Percentiles rank a stretch among this genome's conserved stretches.
phyloP scores from a whole-genome alignment of 2,329 filamentous ascomycete genomes.

The Trichoderma breve region DNA sequence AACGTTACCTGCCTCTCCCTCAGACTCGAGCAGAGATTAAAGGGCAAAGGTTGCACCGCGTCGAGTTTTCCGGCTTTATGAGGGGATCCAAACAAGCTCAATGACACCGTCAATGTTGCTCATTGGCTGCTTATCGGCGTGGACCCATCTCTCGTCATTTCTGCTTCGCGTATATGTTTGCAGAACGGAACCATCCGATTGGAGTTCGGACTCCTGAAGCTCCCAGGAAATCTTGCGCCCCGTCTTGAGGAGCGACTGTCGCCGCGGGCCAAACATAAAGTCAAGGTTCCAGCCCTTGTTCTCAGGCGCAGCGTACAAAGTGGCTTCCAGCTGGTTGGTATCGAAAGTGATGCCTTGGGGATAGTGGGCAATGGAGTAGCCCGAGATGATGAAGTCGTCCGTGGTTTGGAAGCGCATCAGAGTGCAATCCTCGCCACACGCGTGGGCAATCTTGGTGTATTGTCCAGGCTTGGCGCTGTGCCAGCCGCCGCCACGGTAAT shows the following conservation, averaged over 20 bases:
- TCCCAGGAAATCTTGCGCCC: conserved; percentile 55
- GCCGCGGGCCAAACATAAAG: conserved; percentile 50
- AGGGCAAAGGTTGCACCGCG: not conserved
- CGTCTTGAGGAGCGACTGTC: conserved; percentile 46
- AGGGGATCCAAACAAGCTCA: conserved; percentile 56
- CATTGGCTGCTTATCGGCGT: conserved; percentile 47
- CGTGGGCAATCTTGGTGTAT: conserved; percentile 55
- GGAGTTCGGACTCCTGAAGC: conserved; percentile 48
- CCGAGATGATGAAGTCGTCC: conserved; percentile 56
- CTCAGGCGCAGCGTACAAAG: conserved; percentile 48
- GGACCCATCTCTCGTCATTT: conserved; percentile 53
- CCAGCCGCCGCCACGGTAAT: conserved; percentile 62
- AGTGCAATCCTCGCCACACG: conserved; percentile 61
- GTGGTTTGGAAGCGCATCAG: conserved; percentile 56
- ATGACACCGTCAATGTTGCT: conserved; percentile 54
- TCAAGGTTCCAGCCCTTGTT: conserved; percentile 52
- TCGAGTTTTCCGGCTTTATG: not conserved
- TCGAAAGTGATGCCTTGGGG: conserved; percentile 51
- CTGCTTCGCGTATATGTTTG: conserved; percentile 54
- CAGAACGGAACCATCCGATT: conserved; percentile 48
- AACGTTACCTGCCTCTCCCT: not conserved
- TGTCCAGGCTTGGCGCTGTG: conserved; percentile 54
- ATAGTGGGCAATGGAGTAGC: conserved; percentile 60
- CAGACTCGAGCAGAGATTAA: not conserved
- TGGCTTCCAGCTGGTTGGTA: conserved; percentile 50